phyloP scores from a whole-genome alignment of 1,284 basidiomycete species.

The Anthracocystis panici-leucophaei region DNA sequence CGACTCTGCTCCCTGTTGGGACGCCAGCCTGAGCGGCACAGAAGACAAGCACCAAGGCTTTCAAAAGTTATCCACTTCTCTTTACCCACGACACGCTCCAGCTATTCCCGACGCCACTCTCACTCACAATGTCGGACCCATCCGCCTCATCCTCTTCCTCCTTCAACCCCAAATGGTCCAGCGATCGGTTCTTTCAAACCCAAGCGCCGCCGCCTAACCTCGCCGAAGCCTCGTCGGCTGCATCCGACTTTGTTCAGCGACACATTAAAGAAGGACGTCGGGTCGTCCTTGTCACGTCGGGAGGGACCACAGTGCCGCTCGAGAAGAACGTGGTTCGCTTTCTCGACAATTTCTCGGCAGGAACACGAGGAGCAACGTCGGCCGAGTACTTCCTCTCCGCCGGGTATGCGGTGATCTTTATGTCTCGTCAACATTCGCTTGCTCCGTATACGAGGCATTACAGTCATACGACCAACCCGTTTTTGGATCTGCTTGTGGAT shows the following conservation, averaged over 20 bases:
- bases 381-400: conserved; percentile 94
- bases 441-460: conserved; percentile 97
- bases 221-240: conserved; percentile 25
- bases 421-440: conserved; percentile 96
- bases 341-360: conserved; percentile 98
- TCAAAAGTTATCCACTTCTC: too few species aligned
- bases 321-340: conserved; percentile 80
- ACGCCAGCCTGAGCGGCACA: background rate
- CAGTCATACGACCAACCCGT: conserved; percentile 96
- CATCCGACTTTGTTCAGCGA: conserved; percentile 76
- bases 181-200: conserved; percentile 60
- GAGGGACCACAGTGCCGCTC: conserved; percentile 67
- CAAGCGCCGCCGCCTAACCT: conserved; percentile 53
- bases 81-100: too few species aligned
- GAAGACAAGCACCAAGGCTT: too few species aligned
- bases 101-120: too few species aligned
- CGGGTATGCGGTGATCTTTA: conserved; percentile 97
- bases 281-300: conserved; percentile 86
- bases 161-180: conserved; percentile 40
- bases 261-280: conserved; percentile 77
- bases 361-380: conserved; percentile 94
- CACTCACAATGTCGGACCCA: conserved; percentile 31
- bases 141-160: conserved; percentile 26
- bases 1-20: background rate
- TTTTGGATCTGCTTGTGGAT: conserved; percentile 92